Conservation (phyloP, 345 rosid species). For the Orychophragmus violaceus region DNA sequence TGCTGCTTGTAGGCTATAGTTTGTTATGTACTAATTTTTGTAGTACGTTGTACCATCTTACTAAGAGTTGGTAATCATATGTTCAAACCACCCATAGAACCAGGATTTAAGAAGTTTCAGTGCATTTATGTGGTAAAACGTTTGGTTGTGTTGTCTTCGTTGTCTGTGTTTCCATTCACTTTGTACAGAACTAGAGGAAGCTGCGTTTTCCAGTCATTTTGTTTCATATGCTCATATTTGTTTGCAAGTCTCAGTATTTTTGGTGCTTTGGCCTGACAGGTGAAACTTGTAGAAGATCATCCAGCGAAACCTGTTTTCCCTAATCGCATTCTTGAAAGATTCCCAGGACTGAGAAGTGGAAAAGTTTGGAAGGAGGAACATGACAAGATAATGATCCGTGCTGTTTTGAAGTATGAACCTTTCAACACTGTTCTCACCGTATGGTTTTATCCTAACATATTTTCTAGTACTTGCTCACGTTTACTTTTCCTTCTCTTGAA, state of each 20-base stretch:
- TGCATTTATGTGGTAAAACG: neutral
- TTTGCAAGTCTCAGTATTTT: conserved; percentile 9
- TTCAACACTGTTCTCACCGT: neutral
- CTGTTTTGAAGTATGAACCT: conserved; percentile 72
- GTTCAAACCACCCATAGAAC: neutral
- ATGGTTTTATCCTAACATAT: neutral
- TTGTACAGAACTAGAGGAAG: conserved; percentile 5
- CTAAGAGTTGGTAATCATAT: neutral
- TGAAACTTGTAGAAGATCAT: conserved; percentile 46
- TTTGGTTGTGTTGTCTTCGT: neutral
- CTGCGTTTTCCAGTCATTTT: neutral
- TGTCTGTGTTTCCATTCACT: neutral
- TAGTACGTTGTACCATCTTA: neutral
- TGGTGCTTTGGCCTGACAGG: conserved; percentile 39
- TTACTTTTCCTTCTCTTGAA: conserved; percentile 1
- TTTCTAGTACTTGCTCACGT: neutral
- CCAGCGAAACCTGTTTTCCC: conserved; percentile 51
- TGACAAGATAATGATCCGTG: conserved; percentile 64
- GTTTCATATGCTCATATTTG: neutral
- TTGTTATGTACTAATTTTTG: neutral
- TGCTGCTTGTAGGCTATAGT: conserved; percentile 1
- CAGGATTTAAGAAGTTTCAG: neutral
- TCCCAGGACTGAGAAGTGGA: conserved; percentile 76
- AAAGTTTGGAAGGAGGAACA: conserved; percentile 92
- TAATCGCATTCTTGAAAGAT: conserved; percentile 59